Evolutionary conservation across 2,329 filamentous ascomycete species (phyloP).

Genomic region (Aspergillus sergii): DNA sequence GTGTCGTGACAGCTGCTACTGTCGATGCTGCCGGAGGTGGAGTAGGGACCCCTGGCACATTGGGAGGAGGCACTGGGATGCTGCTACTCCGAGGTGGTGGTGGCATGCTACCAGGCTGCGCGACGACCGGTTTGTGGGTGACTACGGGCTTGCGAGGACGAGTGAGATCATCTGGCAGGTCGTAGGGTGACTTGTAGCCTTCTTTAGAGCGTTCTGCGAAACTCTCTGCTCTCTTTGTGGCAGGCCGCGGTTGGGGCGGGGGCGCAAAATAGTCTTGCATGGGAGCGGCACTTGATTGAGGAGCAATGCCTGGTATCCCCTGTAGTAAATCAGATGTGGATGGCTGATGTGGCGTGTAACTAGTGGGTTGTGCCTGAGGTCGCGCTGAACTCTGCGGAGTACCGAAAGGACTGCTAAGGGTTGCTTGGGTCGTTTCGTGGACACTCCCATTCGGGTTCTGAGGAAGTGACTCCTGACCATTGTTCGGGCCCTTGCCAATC

Average conservation of each 20-base stretch:
- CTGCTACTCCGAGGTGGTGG: conserved; percentile 65
- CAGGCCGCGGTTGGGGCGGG: conserved; percentile 29
- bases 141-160: conserved; percentile 64
- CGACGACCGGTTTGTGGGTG: conserved; percentile 57
- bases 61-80: conserved; percentile 44
- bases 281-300: conserved; percentile 18
- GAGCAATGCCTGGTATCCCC: conserved; percentile 30
- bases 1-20: conserved; percentile 26
- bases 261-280: conserved; percentile 31
- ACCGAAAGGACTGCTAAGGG: conserved; percentile 31
- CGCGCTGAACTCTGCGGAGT: conserved; percentile 26
- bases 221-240: conserved; percentile 67
- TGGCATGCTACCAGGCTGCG: conserved; percentile 48
- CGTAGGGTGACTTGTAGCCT: conserved; percentile 92
- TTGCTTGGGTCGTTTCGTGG: conserved; percentile 13
- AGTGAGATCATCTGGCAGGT: conserved; percentile 84
- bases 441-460: conserved; percentile 27
- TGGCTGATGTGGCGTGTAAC: conserved; percentile 55
- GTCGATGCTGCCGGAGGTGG: conserved; percentile 39
- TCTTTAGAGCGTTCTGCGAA: conserved; percentile 89
- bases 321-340: conserved; percentile 52
- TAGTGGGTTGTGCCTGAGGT: conserved; percentile 35
- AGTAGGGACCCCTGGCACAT: conserved; percentile 19
- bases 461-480: conserved; percentile 22
- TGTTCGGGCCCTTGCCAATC: conserved; percentile 25